A percentile compares a stretch with the other conserved stretches of the same genome.
phyloP scores from a whole-genome alignment of 2,329 filamentous ascomycete species.

The Aspergillus chevalieri region DNA sequence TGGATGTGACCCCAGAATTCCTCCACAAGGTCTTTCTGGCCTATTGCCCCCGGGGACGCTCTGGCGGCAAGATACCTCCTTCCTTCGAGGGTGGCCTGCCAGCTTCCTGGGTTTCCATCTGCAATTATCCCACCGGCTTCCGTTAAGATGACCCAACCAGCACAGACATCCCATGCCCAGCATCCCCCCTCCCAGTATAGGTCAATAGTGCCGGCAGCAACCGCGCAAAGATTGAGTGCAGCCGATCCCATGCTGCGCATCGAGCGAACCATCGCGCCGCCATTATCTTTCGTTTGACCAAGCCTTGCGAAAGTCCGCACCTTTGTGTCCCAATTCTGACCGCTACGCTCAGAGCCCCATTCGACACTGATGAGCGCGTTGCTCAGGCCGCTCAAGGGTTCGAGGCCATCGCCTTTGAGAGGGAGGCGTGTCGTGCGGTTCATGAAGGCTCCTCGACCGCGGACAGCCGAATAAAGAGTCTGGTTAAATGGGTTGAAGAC shows the following conservation, averaged over 20 bases:
- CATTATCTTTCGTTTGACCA: conserved; percentile 44
- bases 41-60: conserved; percentile 22
- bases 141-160: conserved; percentile 55
- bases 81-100: conserved; percentile 51
- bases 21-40: conserved; percentile 36
- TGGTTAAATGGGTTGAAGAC: conserved; percentile 57
- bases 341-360: conserved; percentile 55
- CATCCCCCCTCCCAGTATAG: conserved; percentile 62
- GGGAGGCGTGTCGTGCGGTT: conserved; percentile 39
- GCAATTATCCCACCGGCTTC: conserved; percentile 57
- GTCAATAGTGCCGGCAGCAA: conserved; percentile 53
- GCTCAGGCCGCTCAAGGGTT: conserved; percentile 45
- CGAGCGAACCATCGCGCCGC: conserved; percentile 58
- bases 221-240: conserved; percentile 56
- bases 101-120: conserved; percentile 53
- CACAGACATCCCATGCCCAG: conserved; percentile 63
- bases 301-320: conserved; percentile 47
- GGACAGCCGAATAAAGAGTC: conserved; percentile 51
- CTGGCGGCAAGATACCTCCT: conserved; percentile 47
- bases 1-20: conserved; percentile 39
- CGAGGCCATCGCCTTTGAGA: conserved; percentile 35
- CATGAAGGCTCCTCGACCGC: conserved; percentile 49
- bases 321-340: conserved; percentile 54
- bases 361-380: conserved; percentile 53
- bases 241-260: conserved; percentile 53